Evolutionary conservation across 169 alveolate species (phyloP), one percentile per base, ranked within the genome.

Genomic region (Plasmodium inui): DNA sequence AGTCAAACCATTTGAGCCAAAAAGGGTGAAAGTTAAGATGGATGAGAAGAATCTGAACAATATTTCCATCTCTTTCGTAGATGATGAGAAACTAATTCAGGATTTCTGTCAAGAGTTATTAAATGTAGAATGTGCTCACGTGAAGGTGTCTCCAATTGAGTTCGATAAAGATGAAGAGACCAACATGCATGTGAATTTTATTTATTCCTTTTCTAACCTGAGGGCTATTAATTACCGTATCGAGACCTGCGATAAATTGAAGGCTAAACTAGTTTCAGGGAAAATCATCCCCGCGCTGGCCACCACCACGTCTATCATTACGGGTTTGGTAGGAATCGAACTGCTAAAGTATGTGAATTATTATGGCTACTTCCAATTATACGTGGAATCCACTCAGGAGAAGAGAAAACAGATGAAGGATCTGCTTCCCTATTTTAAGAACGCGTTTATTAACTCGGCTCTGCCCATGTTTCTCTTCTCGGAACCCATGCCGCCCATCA

Each of bases 251-350:
- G 98, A 97, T 82, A 96, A 97, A 53, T 81, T 96, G 95, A 98
- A 99, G 98, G 98, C 99, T 26, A 99, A 99, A 95, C 97, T 99
- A 98, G 99, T 99, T 39, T 99, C 99, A 12, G 99, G 99, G 30
- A 99, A 99, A 96, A 99, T 99, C 83, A 99, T 99, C 41, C 99
- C 99, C 28, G 99, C 99, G 72, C 98, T 99, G 70, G 99, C 99
- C 67, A 99, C 99, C 30, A 99, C 99, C 28, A 99, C 99, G 17
- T 99, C 99, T 37, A 99, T 99, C 99, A 97, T 98, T 76, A 98
- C 99, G 17, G 99, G 99, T 1, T 95, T 98, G 85, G 99, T 99
- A 9, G 97, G 98, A 71, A 95, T 98, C 37, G 99, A 99, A 95
- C 93, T 98, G 92, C 93, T 98, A 95, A 98, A 98, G 84, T 84